These are phyloP conservation scores for Fusarium sp. DNA, from an alignment of 2,329 filamentous ascomycete species.

Conservation along the genomic window DNA sequence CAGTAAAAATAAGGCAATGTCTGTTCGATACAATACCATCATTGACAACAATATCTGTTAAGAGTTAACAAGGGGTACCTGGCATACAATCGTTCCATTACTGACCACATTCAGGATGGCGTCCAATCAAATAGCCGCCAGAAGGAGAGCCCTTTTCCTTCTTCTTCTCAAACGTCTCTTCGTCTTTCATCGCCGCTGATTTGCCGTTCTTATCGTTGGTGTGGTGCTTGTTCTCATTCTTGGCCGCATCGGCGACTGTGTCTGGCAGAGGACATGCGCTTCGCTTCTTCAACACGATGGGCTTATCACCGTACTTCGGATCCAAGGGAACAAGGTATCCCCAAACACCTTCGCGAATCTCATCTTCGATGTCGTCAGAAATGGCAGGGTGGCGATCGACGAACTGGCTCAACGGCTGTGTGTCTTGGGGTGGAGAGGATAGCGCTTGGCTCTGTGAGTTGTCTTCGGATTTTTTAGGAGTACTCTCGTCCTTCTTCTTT, in stretches of 20 bases:
- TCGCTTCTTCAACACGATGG: slow-evolving; percentile 78
- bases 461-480: slow-evolving; percentile 64
- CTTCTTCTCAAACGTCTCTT: slow-evolving; percentile 71
- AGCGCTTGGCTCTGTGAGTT: slow-evolving; percentile 60
- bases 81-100: background rate
- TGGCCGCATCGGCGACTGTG: slow-evolving; percentile 52
- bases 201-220: slow-evolving; percentile 59
- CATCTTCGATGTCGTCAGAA: slow-evolving; percentile 86
- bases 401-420: slow-evolving; percentile 75
- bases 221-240: slow-evolving; percentile 56
- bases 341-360: slow-evolving; percentile 89
- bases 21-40: slow-evolving; percentile 89
- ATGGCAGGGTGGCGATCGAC: slow-evolving; percentile 77
- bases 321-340: slow-evolving; percentile 91
- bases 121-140: slow-evolving; percentile 89
- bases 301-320: slow-evolving; percentile 74
- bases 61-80: slow-evolving; percentile 16
- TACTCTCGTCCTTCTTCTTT: slow-evolving; percentile 66
- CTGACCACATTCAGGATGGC: slow-evolving; percentile 93
- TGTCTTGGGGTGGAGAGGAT: slow-evolving; percentile 74
- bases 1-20: slow-evolving; percentile 76
- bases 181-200: slow-evolving; percentile 63
- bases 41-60: slow-evolving; percentile 75
- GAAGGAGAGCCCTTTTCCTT: slow-evolving; percentile 73
- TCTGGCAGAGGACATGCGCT: slow-evolving; percentile 74